Evolutionary conservation across 2,329 filamentous ascomycete genomes (phyloP).

Genomic region (Pyricularia sp.): DNA sequence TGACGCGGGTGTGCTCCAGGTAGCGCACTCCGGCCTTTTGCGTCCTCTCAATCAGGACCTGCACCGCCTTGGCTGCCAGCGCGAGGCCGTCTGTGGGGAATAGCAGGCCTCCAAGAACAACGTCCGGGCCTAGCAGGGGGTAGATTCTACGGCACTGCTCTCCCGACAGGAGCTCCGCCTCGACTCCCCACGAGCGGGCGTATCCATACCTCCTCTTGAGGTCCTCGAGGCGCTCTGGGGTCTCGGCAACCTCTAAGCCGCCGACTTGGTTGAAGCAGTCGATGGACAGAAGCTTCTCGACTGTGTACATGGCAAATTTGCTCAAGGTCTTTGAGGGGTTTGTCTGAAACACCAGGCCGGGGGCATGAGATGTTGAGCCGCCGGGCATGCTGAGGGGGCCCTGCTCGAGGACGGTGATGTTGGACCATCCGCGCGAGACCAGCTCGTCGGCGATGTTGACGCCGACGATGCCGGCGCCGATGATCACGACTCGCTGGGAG

Average conservation of each 20-base stretch:
- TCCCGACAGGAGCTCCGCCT: constrained; percentile 37
- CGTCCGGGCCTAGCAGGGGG: constrained; percentile 40
- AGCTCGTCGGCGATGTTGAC: constrained; percentile 57
- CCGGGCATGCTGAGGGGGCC: constrained; percentile 53
- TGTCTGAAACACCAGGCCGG: constrained; percentile 55
- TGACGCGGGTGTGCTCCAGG: constrained; percentile 45
- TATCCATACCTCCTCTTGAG: constrained; percentile 54
- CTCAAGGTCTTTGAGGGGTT: constrained; percentile 49
- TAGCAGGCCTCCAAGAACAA: constrained; percentile 48
- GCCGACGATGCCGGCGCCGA: constrained; percentile 56
- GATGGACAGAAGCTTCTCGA: constrained; percentile 48
- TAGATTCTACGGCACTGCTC: constrained; percentile 45
- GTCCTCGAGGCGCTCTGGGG: constrained; percentile 46
- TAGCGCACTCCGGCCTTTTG: constrained; percentile 48
- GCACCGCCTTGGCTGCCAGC: constrained; percentile 50
- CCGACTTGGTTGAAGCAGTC: constrained; percentile 56
- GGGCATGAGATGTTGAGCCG: constrained; percentile 56
- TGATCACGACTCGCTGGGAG: constrained; percentile 41
- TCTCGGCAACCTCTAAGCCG: constrained; percentile 53
- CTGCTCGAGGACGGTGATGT: constrained; percentile 57
- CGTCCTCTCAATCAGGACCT: constrained; percentile 50
- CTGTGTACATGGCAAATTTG: constrained; percentile 49
- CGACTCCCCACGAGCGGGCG: constrained; percentile 51
- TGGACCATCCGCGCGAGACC: constrained; percentile 48
- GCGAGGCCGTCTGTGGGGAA: constrained; percentile 54